phyloP scores from a whole-genome alignment of 1,284 basidiomycete genomes.

The Xerocomus minutiporus region DNA sequence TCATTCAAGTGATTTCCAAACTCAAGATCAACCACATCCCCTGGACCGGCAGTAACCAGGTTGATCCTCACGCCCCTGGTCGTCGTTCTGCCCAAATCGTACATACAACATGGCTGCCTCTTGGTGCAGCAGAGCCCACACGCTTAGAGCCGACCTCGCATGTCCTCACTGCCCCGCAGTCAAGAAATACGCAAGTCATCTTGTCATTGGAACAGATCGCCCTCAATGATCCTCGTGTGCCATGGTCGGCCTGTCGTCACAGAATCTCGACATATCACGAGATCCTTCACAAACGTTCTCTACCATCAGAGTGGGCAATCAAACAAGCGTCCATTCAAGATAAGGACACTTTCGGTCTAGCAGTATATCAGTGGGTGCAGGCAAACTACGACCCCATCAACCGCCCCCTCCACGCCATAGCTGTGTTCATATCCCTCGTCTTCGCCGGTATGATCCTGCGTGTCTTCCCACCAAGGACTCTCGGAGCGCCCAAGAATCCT shows the following conservation, averaged over 20 bases:
- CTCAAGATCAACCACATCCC: too few relatives aligned
- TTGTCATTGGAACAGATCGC: background rate
- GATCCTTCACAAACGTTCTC: background rate
- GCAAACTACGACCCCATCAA: background rate
- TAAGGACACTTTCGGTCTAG: background rate
- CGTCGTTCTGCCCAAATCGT: too few relatives aligned
- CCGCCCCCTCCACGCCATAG: background rate
- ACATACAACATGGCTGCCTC: too few relatives aligned
- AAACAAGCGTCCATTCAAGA: background rate
- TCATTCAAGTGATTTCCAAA: too few relatives aligned
- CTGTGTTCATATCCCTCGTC: background rate
- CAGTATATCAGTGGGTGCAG: background rate
- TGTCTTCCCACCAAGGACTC: too few relatives aligned
- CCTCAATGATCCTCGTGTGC: background rate
- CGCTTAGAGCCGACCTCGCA: background rate
- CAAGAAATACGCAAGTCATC: background rate
- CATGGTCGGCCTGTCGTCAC: too few relatives aligned
- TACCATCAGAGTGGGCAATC: background rate
- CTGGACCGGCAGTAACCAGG: too few relatives aligned
- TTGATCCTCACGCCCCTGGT: too few relatives aligned
- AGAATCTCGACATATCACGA: background rate
- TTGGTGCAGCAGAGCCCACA: too few relatives aligned
- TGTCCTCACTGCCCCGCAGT: background rate
- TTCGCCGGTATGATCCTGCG: background rate
- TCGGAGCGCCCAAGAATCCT: too few relatives aligned